Percentiles rank a stretch among this genome's conserved stretches.
phyloP scores from a whole-genome alignment of 352 stramenopile genomes.

The Phytophthora ohioensis region DNA sequence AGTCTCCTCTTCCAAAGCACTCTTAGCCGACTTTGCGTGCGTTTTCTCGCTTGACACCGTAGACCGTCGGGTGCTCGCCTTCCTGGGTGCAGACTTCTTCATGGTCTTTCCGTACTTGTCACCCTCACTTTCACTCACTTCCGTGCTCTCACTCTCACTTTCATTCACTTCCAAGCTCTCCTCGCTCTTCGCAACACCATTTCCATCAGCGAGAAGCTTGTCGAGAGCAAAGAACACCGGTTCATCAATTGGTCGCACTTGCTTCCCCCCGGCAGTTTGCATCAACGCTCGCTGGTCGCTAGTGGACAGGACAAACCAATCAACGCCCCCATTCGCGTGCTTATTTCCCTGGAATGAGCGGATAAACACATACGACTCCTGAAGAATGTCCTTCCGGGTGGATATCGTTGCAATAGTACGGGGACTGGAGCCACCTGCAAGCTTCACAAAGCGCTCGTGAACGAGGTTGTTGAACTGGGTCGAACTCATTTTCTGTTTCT shows the following conservation, averaged over 20 bases:
- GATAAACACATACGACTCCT: constrained; percentile 28
- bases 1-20: constrained; percentile 26
- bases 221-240: constrained; percentile 17
- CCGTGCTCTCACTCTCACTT: constrained; percentile 5
- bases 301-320: constrained; percentile 25
- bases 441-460: constrained; percentile 17
- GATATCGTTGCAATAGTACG: background rate
- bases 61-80: background rate
- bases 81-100: constrained; percentile 7
- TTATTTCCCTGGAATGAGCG: constrained; percentile 5
- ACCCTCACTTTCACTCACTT: constrained; percentile 11
- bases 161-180: background rate
- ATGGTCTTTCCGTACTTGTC: constrained; percentile 19
- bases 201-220: constrained; percentile 10
- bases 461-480: constrained; percentile 13
- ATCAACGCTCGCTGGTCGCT: constrained; percentile 29
- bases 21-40: background rate
- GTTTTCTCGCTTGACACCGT: background rate
- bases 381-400: constrained; percentile 10
- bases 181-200: background rate
- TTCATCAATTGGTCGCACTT: constrained; percentile 24
- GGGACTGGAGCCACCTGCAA: constrained; percentile 12
- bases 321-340: constrained; percentile 1
- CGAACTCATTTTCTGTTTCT: constrained; percentile 5
- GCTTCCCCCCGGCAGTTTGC: constrained; percentile 23